Evolutionary conservation across 495 filamentous ascomycete species (phyloP).

Genomic region (Pseudoneurospora amorphoporcata): DNA sequence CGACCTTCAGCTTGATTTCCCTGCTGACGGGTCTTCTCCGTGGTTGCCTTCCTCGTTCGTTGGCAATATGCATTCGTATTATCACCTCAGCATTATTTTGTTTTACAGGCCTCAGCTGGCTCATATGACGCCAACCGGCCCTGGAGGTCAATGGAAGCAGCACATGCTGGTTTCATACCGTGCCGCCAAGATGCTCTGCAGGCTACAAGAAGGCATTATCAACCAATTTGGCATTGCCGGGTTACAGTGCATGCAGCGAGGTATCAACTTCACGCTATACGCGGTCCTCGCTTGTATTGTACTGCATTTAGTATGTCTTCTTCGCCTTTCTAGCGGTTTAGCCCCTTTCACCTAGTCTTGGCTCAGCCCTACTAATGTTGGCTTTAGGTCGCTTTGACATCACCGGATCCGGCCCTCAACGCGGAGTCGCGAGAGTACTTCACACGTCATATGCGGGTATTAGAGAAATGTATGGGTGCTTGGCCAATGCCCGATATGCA

Average conservation of each 20-base stretch:
- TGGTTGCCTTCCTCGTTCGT: slow-evolving; percentile 85
- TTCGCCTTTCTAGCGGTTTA: neutral
- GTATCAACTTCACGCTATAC: slow-evolving; percentile 94
- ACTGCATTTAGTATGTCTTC: slow-evolving; percentile 72
- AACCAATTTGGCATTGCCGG: slow-evolving; percentile 69
- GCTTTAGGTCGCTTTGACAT: slow-evolving; percentile 77
- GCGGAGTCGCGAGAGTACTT: slow-evolving; percentile 83
- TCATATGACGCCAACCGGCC: slow-evolving; percentile 59
- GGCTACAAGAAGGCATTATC: slow-evolving; percentile 80
- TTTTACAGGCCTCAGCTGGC: slow-evolving; percentile 81
- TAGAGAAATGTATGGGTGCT: slow-evolving; percentile 72
- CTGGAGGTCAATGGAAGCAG: slow-evolving; percentile 72
- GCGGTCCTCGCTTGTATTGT: slow-evolving; percentile 86
- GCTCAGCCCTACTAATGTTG: neutral
- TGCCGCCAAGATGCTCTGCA: slow-evolving; percentile 80
- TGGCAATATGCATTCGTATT: slow-evolving; percentile 88
- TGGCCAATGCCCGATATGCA: slow-evolving; percentile 94
- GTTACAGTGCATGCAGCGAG: slow-evolving; percentile 84
- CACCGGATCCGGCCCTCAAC: slow-evolving; percentile 83
- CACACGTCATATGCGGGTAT: slow-evolving; percentile 86
- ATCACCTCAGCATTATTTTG: slow-evolving; percentile 78
- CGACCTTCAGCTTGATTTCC: slow-evolving; percentile 71
- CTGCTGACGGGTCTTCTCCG: slow-evolving; percentile 67
- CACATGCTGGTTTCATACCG: slow-evolving; percentile 81
- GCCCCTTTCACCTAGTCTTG: neutral